Conservation (phyloP, 129 eudicot species). For the Artemisia tridentata region DNA sequence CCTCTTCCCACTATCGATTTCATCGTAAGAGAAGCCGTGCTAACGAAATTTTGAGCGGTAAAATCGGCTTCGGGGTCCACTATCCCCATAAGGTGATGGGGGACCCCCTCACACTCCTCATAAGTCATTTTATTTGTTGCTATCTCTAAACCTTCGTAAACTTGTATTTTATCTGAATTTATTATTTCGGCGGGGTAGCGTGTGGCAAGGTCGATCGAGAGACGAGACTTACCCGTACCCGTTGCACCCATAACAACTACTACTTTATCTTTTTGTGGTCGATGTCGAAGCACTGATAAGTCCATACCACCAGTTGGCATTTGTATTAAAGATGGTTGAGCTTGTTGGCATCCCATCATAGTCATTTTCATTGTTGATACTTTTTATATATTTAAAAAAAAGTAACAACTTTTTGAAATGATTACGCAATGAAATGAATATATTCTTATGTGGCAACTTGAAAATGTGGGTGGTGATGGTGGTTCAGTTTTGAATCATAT, state of each 20-base stretch:
- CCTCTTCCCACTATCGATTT: constrained; percentile 55
- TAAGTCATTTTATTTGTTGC: constrained; percentile 73
- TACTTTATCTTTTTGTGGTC: constrained; percentile 58
- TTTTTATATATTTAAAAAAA: neutral
- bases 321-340: constrained; percentile 36
- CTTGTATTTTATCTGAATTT: constrained; percentile 87
- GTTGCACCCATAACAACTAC: constrained; percentile 86
- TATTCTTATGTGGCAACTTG: constrained; percentile 42
- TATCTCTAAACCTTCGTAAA: constrained; percentile 64
- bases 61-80: constrained; percentile 61
- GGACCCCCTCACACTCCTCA: constrained; percentile 59
- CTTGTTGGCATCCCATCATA: constrained; percentile 42
- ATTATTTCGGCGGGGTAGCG: constrained; percentile 61
- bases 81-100: constrained; percentile 82
- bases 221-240: constrained; percentile 84
- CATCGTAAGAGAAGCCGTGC: constrained; percentile 53
- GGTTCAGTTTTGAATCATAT: constrained; percentile 35
- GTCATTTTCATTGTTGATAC: constrained; percentile 43
- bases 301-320: constrained; percentile 40
- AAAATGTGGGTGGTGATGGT: constrained; percentile 25
- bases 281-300: constrained; percentile 30
- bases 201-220: constrained; percentile 70
- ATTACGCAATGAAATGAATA: constrained; percentile 4
- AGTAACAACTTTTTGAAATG: neutral
- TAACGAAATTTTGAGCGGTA: constrained; percentile 49